Base-by-base conservation (phyloP, 768 basidiomycete genomes). In the Amanita muscaria region DNA sequence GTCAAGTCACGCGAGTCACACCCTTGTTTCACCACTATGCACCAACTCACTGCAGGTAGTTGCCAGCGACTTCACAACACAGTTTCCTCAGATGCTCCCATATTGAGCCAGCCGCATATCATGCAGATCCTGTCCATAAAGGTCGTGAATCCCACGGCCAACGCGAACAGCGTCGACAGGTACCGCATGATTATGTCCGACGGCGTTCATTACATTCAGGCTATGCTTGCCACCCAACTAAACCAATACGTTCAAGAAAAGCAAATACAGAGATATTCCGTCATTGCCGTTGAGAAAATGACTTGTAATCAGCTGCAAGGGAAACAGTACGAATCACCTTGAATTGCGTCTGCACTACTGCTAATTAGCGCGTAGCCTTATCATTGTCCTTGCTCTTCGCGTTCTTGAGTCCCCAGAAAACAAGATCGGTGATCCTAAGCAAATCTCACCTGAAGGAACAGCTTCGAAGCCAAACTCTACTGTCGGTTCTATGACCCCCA, bases 161-260 rank as follows among this genome's bases (percentile, higher is more conserved):
- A 12, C 6, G 48, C 53, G 9, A 60, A 42, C 6, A 22, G 63
- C 35, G 51, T 70, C 35, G 83, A 85, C 56, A 69, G 83, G 46
- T 80, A 76, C 62, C 75, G 90, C 49, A 72, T 94, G 48, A 88
- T 97, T 62, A 68, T 97, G 31, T 94, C 91, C 0, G 94, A 98
- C 63, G 92, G 94, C 31, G 68, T 71, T 15, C 66, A 86, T 52
- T 96, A 87, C 60, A 70, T 86, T 38, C 96, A 97, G 61, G 82
- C 87, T 19, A 97, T 99, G 96, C 71, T 98, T 25, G 88, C 92
- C 4, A 97, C 93, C 0, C 86, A 90, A 56, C 74, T 92, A 35
- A 97, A 97, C 55, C 50, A 68, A 5, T 64, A 89, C 51, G 80
- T 93, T 11, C 72, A 81, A 12, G 68, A 78, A 0, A 75, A 79